Conservation (phyloP, 495 filamentous ascomycete species). For the Aspergillus ostianus region DNA sequence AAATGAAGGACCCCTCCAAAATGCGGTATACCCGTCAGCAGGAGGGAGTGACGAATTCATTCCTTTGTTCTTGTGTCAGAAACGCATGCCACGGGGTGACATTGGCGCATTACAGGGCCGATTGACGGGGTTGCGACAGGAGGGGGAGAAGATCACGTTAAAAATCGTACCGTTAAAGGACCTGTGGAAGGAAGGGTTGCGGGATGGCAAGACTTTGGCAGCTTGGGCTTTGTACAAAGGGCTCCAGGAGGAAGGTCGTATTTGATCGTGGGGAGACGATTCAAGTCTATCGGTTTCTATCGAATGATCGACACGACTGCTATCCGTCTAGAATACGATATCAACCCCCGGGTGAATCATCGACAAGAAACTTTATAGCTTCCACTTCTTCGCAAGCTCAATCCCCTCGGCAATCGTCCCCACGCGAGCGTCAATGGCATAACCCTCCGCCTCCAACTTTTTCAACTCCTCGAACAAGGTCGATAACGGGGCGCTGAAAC, state of each 20-base stretch:
- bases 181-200: slow-evolving; percentile 71
- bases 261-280: slow-evolving; percentile 29
- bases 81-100: slow-evolving; percentile 58
- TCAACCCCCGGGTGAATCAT: background rate
- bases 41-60: slow-evolving; percentile 87
- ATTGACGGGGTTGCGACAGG: slow-evolving; percentile 71
- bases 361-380: slow-evolving; percentile 27
- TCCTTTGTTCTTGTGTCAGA: slow-evolving; percentile 72
- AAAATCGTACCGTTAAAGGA: slow-evolving; percentile 70
- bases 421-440: slow-evolving; percentile 81
- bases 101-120: slow-evolving; percentile 71
- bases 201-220: slow-evolving; percentile 78
- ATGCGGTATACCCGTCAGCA: slow-evolving; percentile 70
- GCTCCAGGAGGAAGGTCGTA: slow-evolving; percentile 61
- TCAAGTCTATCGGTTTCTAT: background rate
- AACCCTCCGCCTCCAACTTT: slow-evolving; percentile 68
- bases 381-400: slow-evolving; percentile 68
- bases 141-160: slow-evolving; percentile 81
- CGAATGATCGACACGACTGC: background rate
- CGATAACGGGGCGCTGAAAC: slow-evolving; percentile 67
- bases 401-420: slow-evolving; percentile 85
- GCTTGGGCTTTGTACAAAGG: slow-evolving; percentile 77
- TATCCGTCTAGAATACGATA: background rate
- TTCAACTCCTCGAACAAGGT: slow-evolving; percentile 66
- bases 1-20: slow-evolving; percentile 50